Base-by-base conservation (phyloP, 1,284 basidiomycete genomes). In the Apiotrichum brassicae region DNA sequence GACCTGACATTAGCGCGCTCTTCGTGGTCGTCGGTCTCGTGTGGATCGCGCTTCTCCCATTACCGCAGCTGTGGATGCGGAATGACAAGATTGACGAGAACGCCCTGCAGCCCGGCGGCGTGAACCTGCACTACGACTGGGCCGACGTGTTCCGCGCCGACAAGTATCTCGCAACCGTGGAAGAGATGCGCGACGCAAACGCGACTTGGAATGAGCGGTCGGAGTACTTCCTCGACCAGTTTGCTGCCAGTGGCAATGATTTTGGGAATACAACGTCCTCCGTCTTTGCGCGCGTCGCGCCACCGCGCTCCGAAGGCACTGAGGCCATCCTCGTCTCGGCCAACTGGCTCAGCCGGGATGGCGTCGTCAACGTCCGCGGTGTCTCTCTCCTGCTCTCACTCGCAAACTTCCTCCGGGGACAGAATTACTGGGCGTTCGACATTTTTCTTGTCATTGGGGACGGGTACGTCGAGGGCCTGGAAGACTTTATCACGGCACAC, bases 401-500 rank as follows among this genome's bases (percentile, higher is more conserved):
- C 5, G 91, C 90, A 1, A 76, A 78, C 39, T 97, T 86, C 67
- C 74, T 97, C 35, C 85, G 85, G 75, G 91, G 79, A 24, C 87
- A 90, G 61, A 89, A 89, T 28, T 77, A 90, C 47, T 97, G 92
- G 91, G 87, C 90, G 0, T 93, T 92, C 68, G 94, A 98, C 62
- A 78, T 98, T 49, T 76, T 97, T 23, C 86, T 98, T 57, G 82
- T 98, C 24, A 76, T 97, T 53, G 86, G 85, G 43, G 94, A 97
- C 58, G 89, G 84, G 1, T 83, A 94, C 66, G 70, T 92, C 25
- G 85, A 91, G 43, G 95, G 95, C 3, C 86, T 92, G 77, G 86
- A 95, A 54, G 92, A 90, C 1, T 99, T 89, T 84, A 76, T 95
- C 24, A 82, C 79, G 42, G 77, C 82, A 4, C 97, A 95, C 67